phyloP scores from a whole-genome alignment of 148 eudicot species.

The Fallopia convolvulus region DNA sequence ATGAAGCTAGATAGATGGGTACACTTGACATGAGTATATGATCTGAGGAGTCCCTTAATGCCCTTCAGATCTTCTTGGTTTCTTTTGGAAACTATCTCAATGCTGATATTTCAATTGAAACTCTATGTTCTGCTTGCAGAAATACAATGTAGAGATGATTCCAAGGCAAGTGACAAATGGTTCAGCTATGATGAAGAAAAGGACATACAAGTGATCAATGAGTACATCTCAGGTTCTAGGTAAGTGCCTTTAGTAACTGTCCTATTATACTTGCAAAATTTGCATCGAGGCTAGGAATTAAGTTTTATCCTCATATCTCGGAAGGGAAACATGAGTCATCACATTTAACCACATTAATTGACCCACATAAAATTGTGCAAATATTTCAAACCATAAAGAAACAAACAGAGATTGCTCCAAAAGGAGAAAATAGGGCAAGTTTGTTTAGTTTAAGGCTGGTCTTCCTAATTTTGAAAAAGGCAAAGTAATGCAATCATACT shows the following conservation, averaged over 20 bases:
- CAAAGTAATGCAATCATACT: neutral
- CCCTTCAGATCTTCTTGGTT: neutral
- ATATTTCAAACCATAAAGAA: neutral
- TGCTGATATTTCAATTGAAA: neutral
- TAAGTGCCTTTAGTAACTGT: constrained; percentile 11
- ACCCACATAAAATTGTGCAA: neutral
- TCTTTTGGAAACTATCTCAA: neutral
- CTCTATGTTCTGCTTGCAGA: constrained; percentile 30
- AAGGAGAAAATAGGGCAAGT: neutral
- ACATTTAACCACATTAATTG: neutral
- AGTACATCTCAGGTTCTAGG: constrained; percentile 38
- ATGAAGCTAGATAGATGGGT: neutral
- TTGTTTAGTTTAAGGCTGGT: neutral
- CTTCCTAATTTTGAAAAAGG: neutral
- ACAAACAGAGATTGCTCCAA: neutral
- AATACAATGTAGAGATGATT: constrained; percentile 31
- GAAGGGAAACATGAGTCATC: neutral
- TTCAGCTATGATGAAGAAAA: constrained; percentile 38
- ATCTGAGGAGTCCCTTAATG: neutral
- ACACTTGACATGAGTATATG: neutral
- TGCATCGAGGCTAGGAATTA: neutral
- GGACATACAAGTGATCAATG: constrained; percentile 39
- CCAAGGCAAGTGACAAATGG: constrained; percentile 59
- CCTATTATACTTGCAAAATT: constrained; percentile 1
- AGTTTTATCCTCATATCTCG: too few species aligned